phyloP scores from a whole-genome alignment of 1,139 yeast species.

The Candida sanyaensis region DNA sequence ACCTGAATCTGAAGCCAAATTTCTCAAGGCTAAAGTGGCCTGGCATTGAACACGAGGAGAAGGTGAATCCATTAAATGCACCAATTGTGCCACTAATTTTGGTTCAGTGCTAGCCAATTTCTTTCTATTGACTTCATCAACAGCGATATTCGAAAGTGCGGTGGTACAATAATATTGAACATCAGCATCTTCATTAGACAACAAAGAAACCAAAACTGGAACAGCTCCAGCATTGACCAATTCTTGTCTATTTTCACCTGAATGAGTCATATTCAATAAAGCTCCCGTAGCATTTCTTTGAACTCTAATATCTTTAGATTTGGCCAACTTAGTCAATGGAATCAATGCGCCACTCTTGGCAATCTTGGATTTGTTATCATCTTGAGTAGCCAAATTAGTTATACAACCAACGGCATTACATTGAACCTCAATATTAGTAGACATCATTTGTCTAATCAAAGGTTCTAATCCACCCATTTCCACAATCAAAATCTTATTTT shows the following conservation, averaged over 20 bases:
- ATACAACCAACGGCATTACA: conserved; percentile 99
- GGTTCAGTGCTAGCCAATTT: conserved; percentile 92
- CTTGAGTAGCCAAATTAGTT: conserved; percentile 98
- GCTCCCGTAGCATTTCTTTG: conserved; percentile 99
- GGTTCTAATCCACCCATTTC: conserved; percentile 99
- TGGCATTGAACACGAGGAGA: conserved; percentile 97
- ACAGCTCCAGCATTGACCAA: conserved; percentile 97
- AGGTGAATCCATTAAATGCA: conserved; percentile 86
- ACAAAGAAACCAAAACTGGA: conserved; percentile 88
- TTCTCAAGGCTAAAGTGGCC: conserved; percentile 93
- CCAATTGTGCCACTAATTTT: conserved; percentile 85
- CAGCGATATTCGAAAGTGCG: conserved; percentile 95
- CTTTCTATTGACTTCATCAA: conserved; percentile 87
- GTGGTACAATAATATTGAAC: conserved; percentile 99
- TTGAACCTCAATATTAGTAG: conserved; percentile 95
- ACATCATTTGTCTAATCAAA: conserved; percentile 94
- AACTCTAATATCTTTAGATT: conserved; percentile 90
- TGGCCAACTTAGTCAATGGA: conserved; percentile 91
- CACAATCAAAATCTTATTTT: conserved; percentile 87
- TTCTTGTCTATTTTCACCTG: conserved; percentile 95
- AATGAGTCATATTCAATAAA: conserved; percentile 94
- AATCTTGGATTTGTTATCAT: conserved; percentile 91
- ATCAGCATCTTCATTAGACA: conserved; percentile 88
- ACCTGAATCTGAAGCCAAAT: conserved; percentile 89
- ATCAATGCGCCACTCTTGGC: conserved; percentile 97